A percentile compares a stretch with the other conserved stretches of the same genome.
phyloP scores from a whole-genome alignment of 495 filamentous ascomycete species.

The Talaromyces liani region DNA sequence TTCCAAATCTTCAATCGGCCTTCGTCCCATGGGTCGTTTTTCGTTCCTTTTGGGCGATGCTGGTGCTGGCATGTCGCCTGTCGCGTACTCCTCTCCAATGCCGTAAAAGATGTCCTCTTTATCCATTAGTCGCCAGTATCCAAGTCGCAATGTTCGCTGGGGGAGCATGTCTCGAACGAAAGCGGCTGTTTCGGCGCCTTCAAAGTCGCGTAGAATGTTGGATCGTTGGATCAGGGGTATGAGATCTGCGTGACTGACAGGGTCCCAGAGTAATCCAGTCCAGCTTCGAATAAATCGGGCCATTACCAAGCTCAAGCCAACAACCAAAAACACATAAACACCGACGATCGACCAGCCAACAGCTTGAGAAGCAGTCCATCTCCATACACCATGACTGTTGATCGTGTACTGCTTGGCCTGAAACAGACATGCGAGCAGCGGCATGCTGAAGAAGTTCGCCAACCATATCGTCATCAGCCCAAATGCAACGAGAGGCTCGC shows the following conservation, averaged over 20 bases:
- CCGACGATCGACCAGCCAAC: constrained; percentile 73
- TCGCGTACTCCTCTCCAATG: constrained; percentile 44
- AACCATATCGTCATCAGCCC: constrained; percentile 55
- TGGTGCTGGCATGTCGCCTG: not conserved
- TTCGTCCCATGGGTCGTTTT: constrained; percentile 23
- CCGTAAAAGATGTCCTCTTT: constrained; percentile 56
- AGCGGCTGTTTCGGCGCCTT: constrained; percentile 46
- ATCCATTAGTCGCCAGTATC: constrained; percentile 70
- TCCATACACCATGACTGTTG: constrained; percentile 48
- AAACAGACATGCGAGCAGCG: constrained; percentile 57
- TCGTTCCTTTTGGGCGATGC: constrained; percentile 10
- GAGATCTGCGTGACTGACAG: constrained; percentile 71
- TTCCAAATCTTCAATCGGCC: constrained; percentile 35
- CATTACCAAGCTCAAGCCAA: constrained; percentile 49
- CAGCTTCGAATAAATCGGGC: constrained; percentile 39
- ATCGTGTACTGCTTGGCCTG: constrained; percentile 46
- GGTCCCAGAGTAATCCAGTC: constrained; percentile 81
- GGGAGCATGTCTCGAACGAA: constrained; percentile 39
- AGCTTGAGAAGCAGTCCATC: constrained; percentile 68
- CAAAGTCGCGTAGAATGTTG: constrained; percentile 66
- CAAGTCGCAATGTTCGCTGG: constrained; percentile 55
- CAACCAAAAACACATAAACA: constrained; percentile 58
- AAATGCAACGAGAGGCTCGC: constrained; percentile 46
- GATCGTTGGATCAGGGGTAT: constrained; percentile 68
- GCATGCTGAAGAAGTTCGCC: constrained; percentile 53